phyloP scores from a whole-genome alignment of 2,329 filamentous ascomycete genomes.

The Aschersonia sp. region DNA sequence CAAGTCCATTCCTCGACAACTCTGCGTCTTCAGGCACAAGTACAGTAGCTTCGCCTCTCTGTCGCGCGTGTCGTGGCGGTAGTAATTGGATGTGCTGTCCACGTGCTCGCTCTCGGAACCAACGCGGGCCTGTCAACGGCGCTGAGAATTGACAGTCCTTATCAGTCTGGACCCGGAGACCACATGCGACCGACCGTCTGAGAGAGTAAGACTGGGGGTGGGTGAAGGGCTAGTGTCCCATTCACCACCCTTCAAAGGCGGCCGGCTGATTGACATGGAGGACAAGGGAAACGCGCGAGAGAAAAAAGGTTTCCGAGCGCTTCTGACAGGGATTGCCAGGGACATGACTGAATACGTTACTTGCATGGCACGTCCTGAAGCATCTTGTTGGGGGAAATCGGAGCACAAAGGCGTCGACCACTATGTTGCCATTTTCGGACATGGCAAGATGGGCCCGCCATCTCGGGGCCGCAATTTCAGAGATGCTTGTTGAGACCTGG shows the following conservation, averaged over 20 bases:
- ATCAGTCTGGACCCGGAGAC: not conserved
- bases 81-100: too few relatives aligned
- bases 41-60: too few relatives aligned
- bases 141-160: not conserved
- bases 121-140: too few relatives aligned
- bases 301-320: not conserved
- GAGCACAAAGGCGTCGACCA: not conserved
- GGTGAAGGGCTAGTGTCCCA: not conserved
- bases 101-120: too few relatives aligned
- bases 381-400: not conserved
- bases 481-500: not conserved
- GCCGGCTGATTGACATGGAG: not conserved
- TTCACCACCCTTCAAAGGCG: not conserved
- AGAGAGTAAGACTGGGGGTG: not conserved
- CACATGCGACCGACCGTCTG: not conserved
- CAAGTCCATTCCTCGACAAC: not conserved
- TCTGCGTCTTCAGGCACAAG: not conserved
- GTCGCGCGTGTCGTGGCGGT: too few relatives aligned
- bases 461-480: slow-evolving; percentile 1
- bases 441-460: not conserved
- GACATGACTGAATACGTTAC: not conserved
- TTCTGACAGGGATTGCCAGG: too few relatives aligned
- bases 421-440: not conserved
- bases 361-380: not conserved
- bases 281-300: not conserved